phyloP scores from a whole-genome alignment of 495 filamentous ascomycete species.

The Annulohypoxylon bovei region DNA sequence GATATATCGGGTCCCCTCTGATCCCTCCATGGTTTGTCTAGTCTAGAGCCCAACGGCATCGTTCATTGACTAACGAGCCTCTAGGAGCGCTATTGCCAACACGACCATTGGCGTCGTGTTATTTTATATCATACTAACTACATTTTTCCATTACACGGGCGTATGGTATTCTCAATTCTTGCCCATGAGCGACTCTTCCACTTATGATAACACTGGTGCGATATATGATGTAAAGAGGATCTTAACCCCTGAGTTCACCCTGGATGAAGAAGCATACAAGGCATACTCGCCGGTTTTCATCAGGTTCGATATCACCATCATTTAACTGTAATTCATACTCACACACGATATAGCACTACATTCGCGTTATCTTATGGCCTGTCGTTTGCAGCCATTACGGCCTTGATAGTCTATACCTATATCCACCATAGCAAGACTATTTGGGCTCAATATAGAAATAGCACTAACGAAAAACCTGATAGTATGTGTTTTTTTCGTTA shows the following conservation, averaged over 20 bases:
- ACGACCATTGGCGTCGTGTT: slow-evolving; percentile 68
- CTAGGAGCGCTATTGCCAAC: slow-evolving; percentile 66
- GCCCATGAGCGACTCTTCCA: slow-evolving; percentile 67
- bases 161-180: slow-evolving; percentile 70
- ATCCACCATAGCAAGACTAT: slow-evolving; percentile 73
- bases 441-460: slow-evolving; percentile 66
- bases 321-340: slow-evolving; percentile 11
- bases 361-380: slow-evolving; percentile 74
- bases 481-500: slow-evolving; percentile 26
- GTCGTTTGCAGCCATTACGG: slow-evolving; percentile 74
- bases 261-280: slow-evolving; percentile 65
- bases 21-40: slow-evolving; percentile 64
- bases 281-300: slow-evolving; percentile 71
- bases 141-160: slow-evolving; percentile 70
- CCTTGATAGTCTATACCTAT: slow-evolving; percentile 71
- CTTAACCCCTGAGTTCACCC: slow-evolving; percentile 59
- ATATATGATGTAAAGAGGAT: slow-evolving; percentile 66
- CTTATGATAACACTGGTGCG: slow-evolving; percentile 70
- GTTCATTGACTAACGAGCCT: slow-evolving; percentile 3
- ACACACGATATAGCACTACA: slow-evolving; percentile 56
- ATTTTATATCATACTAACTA: slow-evolving; percentile 60
- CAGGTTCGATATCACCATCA: slow-evolving; percentile 48
- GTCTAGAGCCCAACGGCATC: neutral
- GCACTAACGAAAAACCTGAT: slow-evolving; percentile 67
- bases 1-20: slow-evolving; percentile 66